A percentile compares a stretch with the other conserved stretches of the same genome.
These are phyloP conservation scores for Arachis hypogaea DNA, from an alignment of 306 rosid species.

Conservation along the genomic window DNA sequence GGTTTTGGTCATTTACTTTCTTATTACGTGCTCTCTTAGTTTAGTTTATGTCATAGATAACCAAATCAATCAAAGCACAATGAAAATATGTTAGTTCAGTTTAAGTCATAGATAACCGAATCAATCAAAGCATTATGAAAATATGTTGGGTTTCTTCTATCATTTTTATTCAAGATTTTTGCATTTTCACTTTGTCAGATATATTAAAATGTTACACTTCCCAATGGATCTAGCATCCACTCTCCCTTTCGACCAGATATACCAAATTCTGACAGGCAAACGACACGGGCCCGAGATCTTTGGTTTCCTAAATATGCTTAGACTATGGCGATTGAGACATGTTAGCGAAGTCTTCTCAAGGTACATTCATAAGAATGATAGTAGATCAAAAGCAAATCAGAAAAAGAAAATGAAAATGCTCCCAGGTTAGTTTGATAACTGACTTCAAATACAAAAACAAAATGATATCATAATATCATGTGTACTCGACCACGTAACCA, in stretches of 20 bases:
- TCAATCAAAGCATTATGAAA: not conserved
- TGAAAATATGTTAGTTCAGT: not conserved
- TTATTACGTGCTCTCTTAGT: not conserved
- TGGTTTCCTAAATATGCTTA: conserved; percentile 75
- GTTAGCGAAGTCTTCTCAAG: conserved; percentile 75
- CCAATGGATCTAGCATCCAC: conserved; percentile 79
- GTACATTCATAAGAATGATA: conserved; percentile 39
- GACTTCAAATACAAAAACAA: not conserved
- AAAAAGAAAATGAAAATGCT: conserved; percentile 1
- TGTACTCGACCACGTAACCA: too few species aligned
- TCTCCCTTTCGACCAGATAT: conserved; percentile 64
- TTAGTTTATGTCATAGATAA: conserved; percentile 1
- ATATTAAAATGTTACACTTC: conserved; percentile 60
- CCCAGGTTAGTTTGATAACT: not conserved
- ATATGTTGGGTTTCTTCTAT: conserved; percentile 1
- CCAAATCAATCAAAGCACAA: not conserved
- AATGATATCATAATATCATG: too few species aligned
- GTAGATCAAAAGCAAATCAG: not conserved
- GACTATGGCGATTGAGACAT: conserved; percentile 86
- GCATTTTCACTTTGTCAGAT: conserved; percentile 49
- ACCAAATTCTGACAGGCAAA: conserved; percentile 54
- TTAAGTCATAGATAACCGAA: too few species aligned
- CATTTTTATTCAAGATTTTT: not conserved
- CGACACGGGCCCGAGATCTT: conserved; percentile 41
- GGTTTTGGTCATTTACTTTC: not conserved